Base-by-base conservation (phyloP, 805 yeast genomes). In the Candida peoriensis region DNA sequence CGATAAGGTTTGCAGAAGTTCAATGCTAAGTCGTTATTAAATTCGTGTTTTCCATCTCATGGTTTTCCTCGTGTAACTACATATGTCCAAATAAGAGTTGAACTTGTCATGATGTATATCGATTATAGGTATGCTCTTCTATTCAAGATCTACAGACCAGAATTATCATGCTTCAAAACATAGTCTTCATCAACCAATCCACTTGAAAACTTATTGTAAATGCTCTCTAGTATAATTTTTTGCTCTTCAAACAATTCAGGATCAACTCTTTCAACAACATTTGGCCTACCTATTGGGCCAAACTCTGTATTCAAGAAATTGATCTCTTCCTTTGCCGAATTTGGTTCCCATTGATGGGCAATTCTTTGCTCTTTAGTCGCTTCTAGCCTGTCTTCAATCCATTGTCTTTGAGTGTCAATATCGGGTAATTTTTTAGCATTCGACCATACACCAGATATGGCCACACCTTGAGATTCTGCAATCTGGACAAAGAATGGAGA, bases 361-460 rank as follows among this genome's bases (percentile, higher is more conserved):
- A 22, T 18, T 30, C 33, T 30, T 17, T 30, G 18, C 3, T 17
- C 16, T 17, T 30, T 30, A 10, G 25, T 22, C 17, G 17, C 13
- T 18, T 14, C 31, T 4, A 32, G n/a, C 21, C 30, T 26, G 5
- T 33, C 14, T 19, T 28, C 14, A 8, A 14, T 6, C 39, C 39
- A 36, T 16, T 20, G 14, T 24, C 20, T 32, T 21, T 36, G 39
- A 4, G 12, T 9, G 8, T 32, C 27, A 19, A 32, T 16, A 13
- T 20, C 24, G 12, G 39, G 39, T 6, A 36, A 20, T 16, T 24
- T 28, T 20, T 15, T 28, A 3, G 33, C 21, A 28, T 28, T 28
- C 2, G 39, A 36, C 39, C 39, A 36, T 6, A 36, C 32, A 26
- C 39, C 39, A 19, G 32, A 32, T 14, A 36, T 16, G 4, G 36